These are phyloP conservation scores for Ensete ventricosum DNA, from an alignment of 176 grass and related monocot genomes.

Conservation along the genomic window DNA sequence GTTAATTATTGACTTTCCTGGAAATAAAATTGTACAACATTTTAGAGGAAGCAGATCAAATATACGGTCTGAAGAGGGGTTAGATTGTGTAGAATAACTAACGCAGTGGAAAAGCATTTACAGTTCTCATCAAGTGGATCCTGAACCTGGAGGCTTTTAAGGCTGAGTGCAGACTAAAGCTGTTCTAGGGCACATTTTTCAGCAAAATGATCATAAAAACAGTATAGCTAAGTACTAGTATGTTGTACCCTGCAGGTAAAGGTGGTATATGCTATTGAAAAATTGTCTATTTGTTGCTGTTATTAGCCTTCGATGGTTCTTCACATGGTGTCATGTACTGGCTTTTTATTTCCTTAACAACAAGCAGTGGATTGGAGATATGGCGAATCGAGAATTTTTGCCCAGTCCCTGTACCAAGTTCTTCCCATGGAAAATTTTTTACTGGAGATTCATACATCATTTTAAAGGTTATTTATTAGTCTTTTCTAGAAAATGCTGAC, in stretches of 20 bases:
- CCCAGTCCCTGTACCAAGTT: conserved; percentile 40
- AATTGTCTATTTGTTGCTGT: not conserved
- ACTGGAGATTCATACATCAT: conserved; percentile 93
- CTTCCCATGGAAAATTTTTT: conserved; percentile 86
- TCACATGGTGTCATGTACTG: conserved; percentile 3
- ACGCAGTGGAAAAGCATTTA: not conserved
- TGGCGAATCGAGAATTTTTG: conserved; percentile 93
- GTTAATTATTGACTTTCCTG: not conserved
- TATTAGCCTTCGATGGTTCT: not conserved
- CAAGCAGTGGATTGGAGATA: conserved; percentile 61
- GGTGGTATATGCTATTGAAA: not conserved
- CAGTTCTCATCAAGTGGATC: not conserved
- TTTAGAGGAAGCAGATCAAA: not conserved
- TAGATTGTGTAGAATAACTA: not conserved
- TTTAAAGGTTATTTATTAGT: conserved; percentile 48
- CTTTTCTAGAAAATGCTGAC: conserved; percentile 3
- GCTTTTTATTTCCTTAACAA: conserved; percentile 37
- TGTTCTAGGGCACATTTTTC: not conserved
- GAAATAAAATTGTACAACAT: not conserved
- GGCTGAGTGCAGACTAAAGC: not conserved
- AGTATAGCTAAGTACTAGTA: not conserved
- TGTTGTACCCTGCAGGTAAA: not conserved
- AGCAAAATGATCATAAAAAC: not conserved
- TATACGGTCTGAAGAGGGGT: not conserved
- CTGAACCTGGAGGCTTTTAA: not conserved